Base-by-base conservation (phyloP, 805 yeast species). In the Monosporozyma aerobia region DNA sequence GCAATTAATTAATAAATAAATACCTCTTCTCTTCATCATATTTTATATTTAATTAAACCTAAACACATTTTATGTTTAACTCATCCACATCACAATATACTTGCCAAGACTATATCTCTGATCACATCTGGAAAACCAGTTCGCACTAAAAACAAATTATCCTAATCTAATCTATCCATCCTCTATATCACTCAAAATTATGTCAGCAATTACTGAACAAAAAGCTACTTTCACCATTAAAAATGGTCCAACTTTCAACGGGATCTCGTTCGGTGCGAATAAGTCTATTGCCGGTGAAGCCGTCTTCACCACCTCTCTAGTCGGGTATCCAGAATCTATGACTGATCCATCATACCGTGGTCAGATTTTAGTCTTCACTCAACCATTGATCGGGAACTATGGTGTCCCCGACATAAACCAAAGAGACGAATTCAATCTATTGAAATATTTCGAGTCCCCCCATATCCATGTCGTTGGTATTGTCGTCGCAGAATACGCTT, bases 331-430 rank as follows among this genome's bases (percentile, higher is more conserved):
- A 16, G 99, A 94, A 71, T 87, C 97, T 8, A 90, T 94, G 95
- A 94, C 99, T 23, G 99, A 94, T 71, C 99, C 99, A 40, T 90
- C 97, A 6, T 94, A 94, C 71, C 84, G 83, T 63, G 99, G 99
- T 50, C 99, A 94, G 75, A 94, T 94, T 61, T 80, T 94, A 59
- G 95, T 94, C 56, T 88, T 94, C 73, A 94, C 99, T 7, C 97
- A 90, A 72, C 99, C 99, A 23, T 77, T 94, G 66, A 89, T 94
- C 63, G 99, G 99, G 59, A 94, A 94, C 72, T 94, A 94, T 71
- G 99, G 99, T 71, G 99, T 94, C 35, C 99, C 99, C 27, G 84
- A 94, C 0, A 82, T 87, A 32, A 75, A 79, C 7, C 83, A 76
- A 23, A 83, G 85, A 64, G 99, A 94, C 70, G 82, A 89, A 69